These are phyloP conservation scores for Botrytis deweyae DNA, from an alignment of 2,329 filamentous ascomycete genomes.

Conservation along the genomic window DNA sequence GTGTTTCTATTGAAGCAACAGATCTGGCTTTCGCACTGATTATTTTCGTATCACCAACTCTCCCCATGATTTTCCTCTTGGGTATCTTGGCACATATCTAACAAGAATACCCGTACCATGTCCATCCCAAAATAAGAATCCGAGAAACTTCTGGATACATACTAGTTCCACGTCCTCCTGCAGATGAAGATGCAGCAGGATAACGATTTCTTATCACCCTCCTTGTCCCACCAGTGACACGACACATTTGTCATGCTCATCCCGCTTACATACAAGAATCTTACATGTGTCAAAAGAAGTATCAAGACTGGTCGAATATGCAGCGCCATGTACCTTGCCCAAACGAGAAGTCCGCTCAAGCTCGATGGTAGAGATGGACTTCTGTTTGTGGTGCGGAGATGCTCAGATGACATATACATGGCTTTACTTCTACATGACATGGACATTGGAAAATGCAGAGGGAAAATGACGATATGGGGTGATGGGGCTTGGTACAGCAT, in stretches of 20 bases:
- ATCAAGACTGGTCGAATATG: neutral
- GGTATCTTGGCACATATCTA: constrained; percentile 1
- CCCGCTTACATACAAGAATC: constrained; percentile 2
- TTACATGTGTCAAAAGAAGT: neutral
- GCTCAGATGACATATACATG: neutral
- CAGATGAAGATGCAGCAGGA: neutral
- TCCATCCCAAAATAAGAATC: neutral
- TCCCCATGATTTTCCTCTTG: neutral
- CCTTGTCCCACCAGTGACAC: neutral
- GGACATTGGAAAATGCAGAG: neutral
- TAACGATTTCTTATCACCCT: constrained; percentile 2
- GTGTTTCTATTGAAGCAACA: neutral
- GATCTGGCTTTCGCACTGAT: neutral
- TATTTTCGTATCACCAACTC: neutral
- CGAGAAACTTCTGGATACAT: constrained; percentile 5
- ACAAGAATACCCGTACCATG: neutral
- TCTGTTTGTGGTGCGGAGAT: neutral
- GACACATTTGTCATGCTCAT: neutral
- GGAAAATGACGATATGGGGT: neutral
- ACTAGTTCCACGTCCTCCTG: neutral
- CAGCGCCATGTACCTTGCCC: neutral
- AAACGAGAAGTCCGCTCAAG: neutral
- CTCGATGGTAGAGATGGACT: neutral
- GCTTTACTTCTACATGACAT: neutral
- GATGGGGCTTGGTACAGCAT: neutral